These are phyloP conservation scores for Coffea eugenioides DNA, from an alignment of 257 asterid species.

Conservation along the genomic window DNA sequence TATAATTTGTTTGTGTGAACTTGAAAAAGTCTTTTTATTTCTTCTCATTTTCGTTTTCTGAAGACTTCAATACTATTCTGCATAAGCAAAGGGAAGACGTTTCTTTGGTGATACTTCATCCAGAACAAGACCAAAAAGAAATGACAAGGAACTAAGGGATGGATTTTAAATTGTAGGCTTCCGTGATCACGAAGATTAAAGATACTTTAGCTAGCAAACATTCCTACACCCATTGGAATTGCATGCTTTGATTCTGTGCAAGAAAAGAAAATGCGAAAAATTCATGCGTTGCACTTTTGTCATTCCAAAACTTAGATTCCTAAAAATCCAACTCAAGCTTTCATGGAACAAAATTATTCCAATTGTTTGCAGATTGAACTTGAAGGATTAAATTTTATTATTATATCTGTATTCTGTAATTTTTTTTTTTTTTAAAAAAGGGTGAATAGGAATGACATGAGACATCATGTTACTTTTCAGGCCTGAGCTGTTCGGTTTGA, in stretches of 20 bases:
- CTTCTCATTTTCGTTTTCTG: conserved; percentile 4
- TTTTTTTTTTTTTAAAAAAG: no score
- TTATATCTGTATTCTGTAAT: no score
- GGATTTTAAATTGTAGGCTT: background rate
- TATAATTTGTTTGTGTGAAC: no score
- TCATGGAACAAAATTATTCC: no score
- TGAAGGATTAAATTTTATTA: background rate
- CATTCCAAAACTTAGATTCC: background rate
- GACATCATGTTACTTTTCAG: no score
- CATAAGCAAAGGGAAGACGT: background rate
- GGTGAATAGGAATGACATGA: no score
- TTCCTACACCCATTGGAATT: background rate
- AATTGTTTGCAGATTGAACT: background rate
- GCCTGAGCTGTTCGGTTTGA: no score
- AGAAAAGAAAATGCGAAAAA: background rate
- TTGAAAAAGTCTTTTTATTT: conserved; percentile 7
- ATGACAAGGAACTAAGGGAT: background rate
- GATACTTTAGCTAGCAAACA: background rate
- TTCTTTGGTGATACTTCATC: background rate
- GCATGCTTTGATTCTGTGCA: background rate
- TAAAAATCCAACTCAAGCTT: background rate
- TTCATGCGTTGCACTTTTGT: background rate
- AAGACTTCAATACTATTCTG: background rate
- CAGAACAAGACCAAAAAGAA: background rate
- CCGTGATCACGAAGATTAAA: background rate